phyloP scores from a whole-genome alignment of 345 rosid genomes.

The Brassica carinata region DNA sequence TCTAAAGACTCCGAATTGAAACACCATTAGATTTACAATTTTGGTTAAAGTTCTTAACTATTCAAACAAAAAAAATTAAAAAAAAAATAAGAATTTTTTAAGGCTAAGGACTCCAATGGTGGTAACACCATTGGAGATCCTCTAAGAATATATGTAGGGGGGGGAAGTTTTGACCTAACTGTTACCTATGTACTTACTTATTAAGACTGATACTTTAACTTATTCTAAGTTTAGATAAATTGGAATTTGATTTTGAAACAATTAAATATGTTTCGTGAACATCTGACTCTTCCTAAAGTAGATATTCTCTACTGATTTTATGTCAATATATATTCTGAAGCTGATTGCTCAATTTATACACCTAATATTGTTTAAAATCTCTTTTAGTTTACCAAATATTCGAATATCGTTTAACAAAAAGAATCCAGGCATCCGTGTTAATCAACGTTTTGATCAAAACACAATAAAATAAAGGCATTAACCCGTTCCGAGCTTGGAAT shows the following conservation, averaged over 20 bases:
- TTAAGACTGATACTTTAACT: not conserved
- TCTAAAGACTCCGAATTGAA: too few species aligned
- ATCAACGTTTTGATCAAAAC: not conserved
- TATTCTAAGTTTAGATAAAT: not conserved
- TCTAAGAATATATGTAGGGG: not conserved
- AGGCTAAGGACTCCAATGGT: too few species aligned
- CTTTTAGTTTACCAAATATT: not conserved
- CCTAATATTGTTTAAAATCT: not conserved
- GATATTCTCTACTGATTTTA: slow-evolving; percentile 19
- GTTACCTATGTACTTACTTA: not conserved
- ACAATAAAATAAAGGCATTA: not conserved
- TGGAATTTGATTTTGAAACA: slow-evolving; percentile 9
- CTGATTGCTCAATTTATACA: slow-evolving; percentile 17
- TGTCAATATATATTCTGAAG: slow-evolving; percentile 18
- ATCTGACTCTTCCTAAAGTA: slow-evolving; percentile 25
- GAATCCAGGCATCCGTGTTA: not conserved
- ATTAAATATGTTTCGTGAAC: slow-evolving; percentile 24
- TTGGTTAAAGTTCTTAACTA: too few species aligned
- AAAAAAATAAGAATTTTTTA: too few species aligned
- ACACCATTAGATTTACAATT: too few species aligned
- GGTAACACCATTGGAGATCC: too few species aligned
- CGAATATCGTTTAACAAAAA: not conserved
- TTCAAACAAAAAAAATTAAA: too few species aligned
- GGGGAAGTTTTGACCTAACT: slow-evolving; percentile 25
- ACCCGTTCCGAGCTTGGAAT: not conserved